Evolutionary conservation across 225 moss, liverwort and hornwort species (phyloP).

Genomic region (Polytrichum formosum): DNA sequence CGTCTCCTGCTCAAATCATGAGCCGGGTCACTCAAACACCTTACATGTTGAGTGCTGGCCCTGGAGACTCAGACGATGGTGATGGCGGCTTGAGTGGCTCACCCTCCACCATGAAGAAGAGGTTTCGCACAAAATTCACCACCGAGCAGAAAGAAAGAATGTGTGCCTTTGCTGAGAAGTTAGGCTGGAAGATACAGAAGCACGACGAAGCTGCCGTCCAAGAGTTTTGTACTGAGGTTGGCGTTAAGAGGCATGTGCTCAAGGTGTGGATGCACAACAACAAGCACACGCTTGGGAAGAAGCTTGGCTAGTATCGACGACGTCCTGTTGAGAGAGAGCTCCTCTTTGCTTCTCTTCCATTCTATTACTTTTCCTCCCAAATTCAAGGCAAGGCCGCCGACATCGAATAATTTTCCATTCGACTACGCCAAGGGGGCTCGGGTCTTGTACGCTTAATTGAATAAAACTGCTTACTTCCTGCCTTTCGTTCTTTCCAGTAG

Average conservation of each 20-base stretch:
- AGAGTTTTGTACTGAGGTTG: constrained; percentile 92
- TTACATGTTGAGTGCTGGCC: constrained; percentile 78
- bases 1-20: constrained; percentile 72
- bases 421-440: constrained; percentile 16
- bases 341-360: background rate
- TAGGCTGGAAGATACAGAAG: constrained; percentile 99
- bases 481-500: constrained; percentile 12
- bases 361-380: constrained; percentile 12
- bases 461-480: constrained; percentile 22
- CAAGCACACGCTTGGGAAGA: constrained; percentile 99
- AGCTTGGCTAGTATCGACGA: constrained; percentile 27
- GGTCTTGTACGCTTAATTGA: constrained; percentile 26
- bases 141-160: constrained; percentile 96
- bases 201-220: constrained; percentile 98
- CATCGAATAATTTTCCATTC: constrained; percentile 24
- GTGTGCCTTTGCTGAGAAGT: constrained; percentile 93
- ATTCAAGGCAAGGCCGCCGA: constrained; percentile 20
- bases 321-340: background rate
- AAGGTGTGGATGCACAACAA: constrained; percentile 99
- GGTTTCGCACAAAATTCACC: constrained; percentile 95
- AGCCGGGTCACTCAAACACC: constrained; percentile 77
- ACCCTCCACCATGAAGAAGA: constrained; percentile 92
- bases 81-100: constrained; percentile 81
- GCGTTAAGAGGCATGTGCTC: constrained; percentile 94
- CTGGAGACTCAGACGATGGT: constrained; percentile 90